Evolutionary conservation across 73 alveolate genomes (phyloP), one percentile per base, ranked within the genome.

Genomic region (Paramecium primaurelia): DNA sequence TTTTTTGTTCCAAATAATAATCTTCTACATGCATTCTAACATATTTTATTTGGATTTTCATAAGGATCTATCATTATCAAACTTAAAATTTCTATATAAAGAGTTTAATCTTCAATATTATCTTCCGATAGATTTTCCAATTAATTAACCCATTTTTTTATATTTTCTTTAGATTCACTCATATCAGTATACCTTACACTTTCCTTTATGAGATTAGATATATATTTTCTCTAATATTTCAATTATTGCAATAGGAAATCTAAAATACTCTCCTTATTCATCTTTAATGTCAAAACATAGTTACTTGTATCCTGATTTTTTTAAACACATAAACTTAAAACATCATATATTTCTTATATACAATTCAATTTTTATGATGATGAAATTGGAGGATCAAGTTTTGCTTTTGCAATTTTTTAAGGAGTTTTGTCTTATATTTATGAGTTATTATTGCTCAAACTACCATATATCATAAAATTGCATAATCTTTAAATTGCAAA

Each of bases 21-120:
- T 49, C 58, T 80, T 44, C 91, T 40, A 26, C 91, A 80, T 3
- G 34, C 30, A 80, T 47, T 22, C 28, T 80, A 44, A 80, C 91
- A 80, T n/a, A 80, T 1, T 20, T 44, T 4, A 80, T 80, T 80
- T 6, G 91, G 91, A 42, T 40, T 80, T 26, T 80, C 91, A 49
- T 45, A 80, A 11, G 91, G 91, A 80, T 80, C 91, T 20, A 80
- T 80, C 91, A 80, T 80, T 2, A 80, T 80, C 20, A 80, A 47
- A 26, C 77, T 22, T 80, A 80, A 49, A 1, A 80, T 32, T 80
- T 80, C 91, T 16, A 80, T 47, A 18, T 45, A 80, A 2, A 80
- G 37, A 80, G 91, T 80, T 80, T 80, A 26, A 36, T 80, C 91
- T 42, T 80, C 91, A 49, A 80, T 80, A 80, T 80, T 80, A 0